A percentile compares a stretch with the other conserved stretches of the same genome.
Conservation (phyloP, 768 basidiomycete species). For the Lentinula detonsa region DNA sequence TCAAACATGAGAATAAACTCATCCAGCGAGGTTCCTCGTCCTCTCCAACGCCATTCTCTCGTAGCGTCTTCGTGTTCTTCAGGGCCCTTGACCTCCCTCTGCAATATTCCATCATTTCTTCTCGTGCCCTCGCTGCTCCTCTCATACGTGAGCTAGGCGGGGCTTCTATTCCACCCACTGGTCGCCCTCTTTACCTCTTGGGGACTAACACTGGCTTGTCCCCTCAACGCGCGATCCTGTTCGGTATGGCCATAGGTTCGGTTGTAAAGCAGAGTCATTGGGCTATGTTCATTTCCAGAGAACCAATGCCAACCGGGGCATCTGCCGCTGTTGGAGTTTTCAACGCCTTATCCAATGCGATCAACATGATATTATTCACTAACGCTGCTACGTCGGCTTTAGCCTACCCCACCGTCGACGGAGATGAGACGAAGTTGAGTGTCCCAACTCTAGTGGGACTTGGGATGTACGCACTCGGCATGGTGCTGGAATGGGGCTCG, state of each 20-base stretch:
- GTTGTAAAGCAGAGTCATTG: constrained; percentile 2
- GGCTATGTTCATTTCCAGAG: not conserved
- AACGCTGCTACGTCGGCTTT: not conserved
- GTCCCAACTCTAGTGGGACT: not conserved
- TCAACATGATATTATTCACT: not conserved
- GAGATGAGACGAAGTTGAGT: not conserved
- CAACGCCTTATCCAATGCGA: not conserved
- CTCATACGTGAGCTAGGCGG: not conserved
- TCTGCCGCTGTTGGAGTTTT: not conserved
- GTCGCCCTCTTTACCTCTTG: not conserved
- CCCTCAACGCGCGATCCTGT: not conserved
- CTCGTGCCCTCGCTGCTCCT: not conserved
- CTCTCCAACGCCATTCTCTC: not conserved
- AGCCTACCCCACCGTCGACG: not conserved
- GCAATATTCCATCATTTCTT: constrained; percentile 1
- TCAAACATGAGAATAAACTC: not conserved
- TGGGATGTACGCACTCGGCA: not conserved
- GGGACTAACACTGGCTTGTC: not conserved
- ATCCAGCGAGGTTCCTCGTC: not conserved
- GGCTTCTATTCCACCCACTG: not conserved
- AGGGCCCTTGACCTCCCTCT: not conserved
- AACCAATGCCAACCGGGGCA: not conserved
- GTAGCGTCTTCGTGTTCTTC: not conserved
- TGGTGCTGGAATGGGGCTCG: not conserved
- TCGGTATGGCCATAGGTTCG: constrained; percentile 1